A percentile compares a stretch with the other conserved stretches of the same genome.
Conservation (phyloP, 768 basidiomycete species). For the Naganishia randhawae region DNA sequence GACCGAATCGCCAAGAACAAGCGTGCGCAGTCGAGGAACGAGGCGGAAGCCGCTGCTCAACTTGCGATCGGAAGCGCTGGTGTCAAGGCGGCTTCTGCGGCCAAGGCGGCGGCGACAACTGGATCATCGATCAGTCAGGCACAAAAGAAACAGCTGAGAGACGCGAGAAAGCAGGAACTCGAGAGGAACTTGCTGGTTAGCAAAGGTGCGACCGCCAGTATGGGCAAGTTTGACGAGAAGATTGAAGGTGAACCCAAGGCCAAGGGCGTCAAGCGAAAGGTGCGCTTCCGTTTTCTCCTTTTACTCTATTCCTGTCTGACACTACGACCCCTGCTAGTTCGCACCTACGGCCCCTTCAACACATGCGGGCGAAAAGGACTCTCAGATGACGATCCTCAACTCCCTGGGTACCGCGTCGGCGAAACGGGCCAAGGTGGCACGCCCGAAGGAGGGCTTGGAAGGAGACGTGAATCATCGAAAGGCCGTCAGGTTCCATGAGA, state of each 20-base stretch:
- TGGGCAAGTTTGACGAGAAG: conserved; percentile 85
- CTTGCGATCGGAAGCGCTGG: conserved; percentile 23
- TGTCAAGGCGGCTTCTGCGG: conserved; percentile 34
- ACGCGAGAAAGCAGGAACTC: conserved; percentile 66
- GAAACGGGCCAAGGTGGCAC: conserved; percentile 62
- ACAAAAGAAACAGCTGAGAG: conserved; percentile 44
- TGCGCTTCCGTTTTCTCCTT: conserved; percentile 48
- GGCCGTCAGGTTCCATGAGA: conserved; percentile 62
- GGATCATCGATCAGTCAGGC: conserved; percentile 28
- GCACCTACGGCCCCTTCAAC: conserved; percentile 70
- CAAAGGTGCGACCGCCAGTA: conserved; percentile 81
- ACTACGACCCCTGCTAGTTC: conserved; percentile 58
- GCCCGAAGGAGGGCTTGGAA: conserved; percentile 55
- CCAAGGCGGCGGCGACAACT: not conserved
- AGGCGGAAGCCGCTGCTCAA: conserved; percentile 58
- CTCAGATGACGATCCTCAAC: conserved; percentile 70
- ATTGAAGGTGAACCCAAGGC: conserved; percentile 88
- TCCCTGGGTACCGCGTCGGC: conserved; percentile 61
- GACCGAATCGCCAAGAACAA: conserved; percentile 79
- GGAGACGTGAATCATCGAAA: conserved; percentile 78
- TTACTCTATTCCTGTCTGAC: not conserved
- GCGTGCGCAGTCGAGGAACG: conserved; percentile 68
- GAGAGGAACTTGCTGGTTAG: conserved; percentile 72
- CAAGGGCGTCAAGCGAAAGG: conserved; percentile 85
- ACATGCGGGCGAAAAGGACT: conserved; percentile 62